Percentiles rank a stretch among this genome's conserved stretches.
phyloP scores from a whole-genome alignment of 345 rosid genomes.

The Adansonia digitata region DNA sequence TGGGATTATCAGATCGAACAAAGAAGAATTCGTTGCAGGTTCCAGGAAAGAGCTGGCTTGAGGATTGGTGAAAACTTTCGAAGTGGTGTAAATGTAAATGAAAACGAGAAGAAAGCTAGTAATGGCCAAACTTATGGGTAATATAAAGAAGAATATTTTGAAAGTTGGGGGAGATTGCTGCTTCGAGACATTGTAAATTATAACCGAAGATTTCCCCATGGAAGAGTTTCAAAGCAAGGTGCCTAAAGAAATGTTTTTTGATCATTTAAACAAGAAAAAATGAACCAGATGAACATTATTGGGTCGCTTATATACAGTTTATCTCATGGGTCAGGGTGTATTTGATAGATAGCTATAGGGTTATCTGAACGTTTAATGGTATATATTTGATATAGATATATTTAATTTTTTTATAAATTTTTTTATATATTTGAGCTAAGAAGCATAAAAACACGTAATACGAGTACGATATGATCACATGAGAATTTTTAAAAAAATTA shows the following conservation, averaged over 20 bases:
- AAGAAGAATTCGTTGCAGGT: background rate
- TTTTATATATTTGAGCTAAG: too few relatives aligned
- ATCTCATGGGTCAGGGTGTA: background rate
- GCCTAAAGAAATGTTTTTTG: background rate
- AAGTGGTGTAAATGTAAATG: slow-evolving; percentile 38
- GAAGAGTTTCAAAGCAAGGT: background rate
- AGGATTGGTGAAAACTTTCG: slow-evolving; percentile 28
- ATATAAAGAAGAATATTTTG: slow-evolving; percentile 29
- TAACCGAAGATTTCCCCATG: slow-evolving; percentile 32
- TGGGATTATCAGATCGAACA: slow-evolving; percentile 5
- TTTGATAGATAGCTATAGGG: background rate
- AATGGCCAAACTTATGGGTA: slow-evolving; percentile 39
- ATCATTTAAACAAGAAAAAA: background rate
- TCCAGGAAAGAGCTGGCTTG: slow-evolving; percentile 14
- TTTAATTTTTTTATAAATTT: too few relatives aligned
- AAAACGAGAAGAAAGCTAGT: slow-evolving; percentile 31
- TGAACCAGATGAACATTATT: background rate
- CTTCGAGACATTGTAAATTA: slow-evolving; percentile 24
- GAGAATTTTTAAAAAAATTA: too few relatives aligned
- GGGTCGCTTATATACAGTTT: background rate
- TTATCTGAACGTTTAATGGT: too few relatives aligned
- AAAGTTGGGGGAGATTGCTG: slow-evolving; percentile 23
- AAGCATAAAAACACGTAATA: too few relatives aligned
- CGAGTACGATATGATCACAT: too few relatives aligned
- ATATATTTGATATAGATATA: too few relatives aligned